Conservation (phyloP, 2,329 filamentous ascomycete species). For the Diaporthe humulicola region DNA sequence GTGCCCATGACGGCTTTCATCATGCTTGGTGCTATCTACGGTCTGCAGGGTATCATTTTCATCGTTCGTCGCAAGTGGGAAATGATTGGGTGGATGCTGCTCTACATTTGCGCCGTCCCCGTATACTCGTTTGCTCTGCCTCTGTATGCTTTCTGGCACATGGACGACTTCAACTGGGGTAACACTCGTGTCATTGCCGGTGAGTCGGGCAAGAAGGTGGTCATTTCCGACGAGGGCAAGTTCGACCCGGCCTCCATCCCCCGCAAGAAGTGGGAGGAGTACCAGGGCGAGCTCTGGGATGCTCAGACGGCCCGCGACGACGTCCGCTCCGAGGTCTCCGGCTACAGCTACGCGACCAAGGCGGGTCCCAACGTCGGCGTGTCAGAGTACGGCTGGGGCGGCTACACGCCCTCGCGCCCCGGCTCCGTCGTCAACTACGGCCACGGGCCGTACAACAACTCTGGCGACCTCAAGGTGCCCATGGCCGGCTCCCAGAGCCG, state of each 20-base stretch:
- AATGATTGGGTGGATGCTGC: constrained; percentile 99
- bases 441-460: constrained; percentile 60
- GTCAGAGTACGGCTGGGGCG: constrained; percentile 78
- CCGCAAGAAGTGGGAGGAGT: constrained; percentile 99
- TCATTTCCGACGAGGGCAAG: constrained; percentile 97
- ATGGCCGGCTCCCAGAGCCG: constrained; percentile 70
- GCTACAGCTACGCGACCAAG: constrained; percentile 94
- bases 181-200: constrained; percentile 98
- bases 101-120: constrained; percentile 92
- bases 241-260: constrained; percentile 95
- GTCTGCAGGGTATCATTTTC: constrained; percentile 97
- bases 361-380: constrained; percentile 59
- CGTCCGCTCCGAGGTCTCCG: constrained; percentile 87
- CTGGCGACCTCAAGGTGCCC: constrained; percentile 55
- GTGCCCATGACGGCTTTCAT: constrained; percentile 91
- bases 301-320: constrained; percentile 88
- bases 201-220: constrained; percentile 90
- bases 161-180: constrained; percentile 99
- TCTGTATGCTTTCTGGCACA: constrained; percentile 97
- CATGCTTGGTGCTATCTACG: constrained; percentile 94
- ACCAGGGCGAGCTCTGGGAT: constrained; percentile 98
- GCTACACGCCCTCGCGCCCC: constrained; percentile 67
- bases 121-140: constrained; percentile 93
- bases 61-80: constrained; percentile 98
- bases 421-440: constrained; percentile 65